Evolutionary conservation across 306 rosid genomes (phyloP), one percentile per base, ranked within the genome.

Genomic region (Morella rubra): DNA sequence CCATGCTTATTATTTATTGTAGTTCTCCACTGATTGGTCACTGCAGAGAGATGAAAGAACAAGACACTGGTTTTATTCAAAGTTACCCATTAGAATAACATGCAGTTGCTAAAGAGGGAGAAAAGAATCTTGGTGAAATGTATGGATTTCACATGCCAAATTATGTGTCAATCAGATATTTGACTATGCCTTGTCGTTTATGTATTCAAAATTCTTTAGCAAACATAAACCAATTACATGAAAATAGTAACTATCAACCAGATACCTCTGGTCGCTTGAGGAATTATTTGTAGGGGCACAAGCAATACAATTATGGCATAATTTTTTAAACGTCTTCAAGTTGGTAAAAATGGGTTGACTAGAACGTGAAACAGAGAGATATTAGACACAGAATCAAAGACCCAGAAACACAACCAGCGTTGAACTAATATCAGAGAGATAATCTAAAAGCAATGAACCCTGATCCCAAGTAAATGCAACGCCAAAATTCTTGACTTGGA

Each of bases 1-100:
- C 87, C 93, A 22, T 87, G 86, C 42, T 20, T 45, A 81, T 91
- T 94, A 80, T 70, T 79, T 69, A 89, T 41, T 1, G 72, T 24
- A 24, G 87, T 69, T 79, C 87, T 87, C 76, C 77, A 68, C 75
- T 60, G 58, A 20, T 44, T 83, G 76, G 69, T 74, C 76, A 58
- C 90, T 82, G 84, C 77, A 68, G 41, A 16, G 52, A 69, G 14
- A 44, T 22, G n/a, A 42, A 5, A 73, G 46, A 44, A 19, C 24
- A 71, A 19, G 50, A 44, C 56, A n/a, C 10, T 2, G 19, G 45
- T 65, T 9, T 60, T 20, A n/a, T 60, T 59, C n/a, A 44, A 61
- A 22, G 62, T 11, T 61, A 49, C 40, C 7, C 7, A 65, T 15
- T 40, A 41, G 18, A 27, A 52, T 18, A 53, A 47, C 14, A 72